Conservation (phyloP, 352 stramenopile species). For the Elongisporangium prolatum region DNA sequence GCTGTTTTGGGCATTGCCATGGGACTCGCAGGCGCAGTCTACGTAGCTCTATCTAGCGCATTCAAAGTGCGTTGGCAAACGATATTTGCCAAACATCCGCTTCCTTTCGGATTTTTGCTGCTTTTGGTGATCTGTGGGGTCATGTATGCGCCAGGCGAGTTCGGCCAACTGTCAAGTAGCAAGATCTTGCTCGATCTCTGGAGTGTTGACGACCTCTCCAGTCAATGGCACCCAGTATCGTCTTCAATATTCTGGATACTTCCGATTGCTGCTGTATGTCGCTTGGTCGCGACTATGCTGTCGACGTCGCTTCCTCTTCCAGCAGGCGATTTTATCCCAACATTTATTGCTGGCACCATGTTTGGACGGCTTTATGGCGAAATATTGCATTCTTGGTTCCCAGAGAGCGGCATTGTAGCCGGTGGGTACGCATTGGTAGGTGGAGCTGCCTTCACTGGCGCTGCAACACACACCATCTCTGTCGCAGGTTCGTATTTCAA, state of each 20-base stretch:
- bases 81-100: constrained; percentile 13
- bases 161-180: constrained; percentile 24
- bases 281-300: constrained; percentile 33
- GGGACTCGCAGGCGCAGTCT: constrained; percentile 39
- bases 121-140: constrained; percentile 30
- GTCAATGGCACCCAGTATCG: constrained; percentile 25
- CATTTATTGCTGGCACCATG: constrained; percentile 48
- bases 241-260: constrained; percentile 28
- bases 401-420: constrained; percentile 26
- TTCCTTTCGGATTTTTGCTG: constrained; percentile 19
- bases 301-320: constrained; percentile 53
- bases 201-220: constrained; percentile 11
- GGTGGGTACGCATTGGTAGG: constrained; percentile 68
- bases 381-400: constrained; percentile 29
- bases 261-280: constrained; percentile 23
- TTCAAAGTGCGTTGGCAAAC: constrained; percentile 41
- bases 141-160: constrained; percentile 34
- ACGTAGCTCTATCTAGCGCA: constrained; percentile 30
- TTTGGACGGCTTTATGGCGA: constrained; percentile 61
- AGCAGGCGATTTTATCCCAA: constrained; percentile 57
- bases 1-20: constrained; percentile 40
- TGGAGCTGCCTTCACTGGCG: constrained; percentile 50
- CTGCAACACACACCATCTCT: constrained; percentile 62
- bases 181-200: constrained; percentile 31
- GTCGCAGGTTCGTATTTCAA: constrained; percentile 34